phyloP scores from a whole-genome alignment of 2,329 filamentous ascomycete species.

The Alternaria sp. region DNA sequence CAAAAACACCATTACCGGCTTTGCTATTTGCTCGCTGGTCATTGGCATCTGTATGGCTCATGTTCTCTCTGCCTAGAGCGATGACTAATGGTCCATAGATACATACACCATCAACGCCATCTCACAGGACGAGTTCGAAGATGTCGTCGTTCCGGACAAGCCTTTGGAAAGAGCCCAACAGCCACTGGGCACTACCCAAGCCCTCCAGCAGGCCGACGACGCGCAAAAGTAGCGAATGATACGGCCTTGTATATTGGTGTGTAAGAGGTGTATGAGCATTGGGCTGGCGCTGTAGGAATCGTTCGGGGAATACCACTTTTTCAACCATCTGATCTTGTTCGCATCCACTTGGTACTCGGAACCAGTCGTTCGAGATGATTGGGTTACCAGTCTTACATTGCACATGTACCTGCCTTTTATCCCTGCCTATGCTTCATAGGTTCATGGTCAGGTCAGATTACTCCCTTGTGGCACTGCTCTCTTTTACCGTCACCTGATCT shows the following conservation, averaged over 20 bases:
- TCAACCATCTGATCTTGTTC: constrained; percentile 9
- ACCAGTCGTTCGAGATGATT: not conserved
- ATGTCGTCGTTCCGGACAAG: constrained; percentile 86
- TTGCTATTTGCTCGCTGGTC: constrained; percentile 77
- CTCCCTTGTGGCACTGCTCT: not conserved
- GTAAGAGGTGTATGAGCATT: constrained; percentile 39
- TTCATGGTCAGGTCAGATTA: not conserved
- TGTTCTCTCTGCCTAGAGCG: not conserved
- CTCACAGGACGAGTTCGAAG: constrained; percentile 95
- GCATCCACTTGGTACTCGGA: not conserved
- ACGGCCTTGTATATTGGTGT: constrained; percentile 37
- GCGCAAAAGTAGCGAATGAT: constrained; percentile 36
- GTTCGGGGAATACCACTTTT: constrained; percentile 28
- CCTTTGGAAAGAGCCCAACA: constrained; percentile 61
- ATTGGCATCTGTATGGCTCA: constrained; percentile 76
- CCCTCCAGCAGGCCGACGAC: constrained; percentile 43
- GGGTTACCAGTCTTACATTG: not conserved
- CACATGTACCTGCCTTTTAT: not conserved
- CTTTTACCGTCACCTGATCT: not conserved
- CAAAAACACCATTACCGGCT: constrained; percentile 84
- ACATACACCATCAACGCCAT: constrained; percentile 80
- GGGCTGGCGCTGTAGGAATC: constrained; percentile 38
- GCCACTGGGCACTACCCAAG: constrained; percentile 39
- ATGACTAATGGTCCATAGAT: constrained; percentile 57
- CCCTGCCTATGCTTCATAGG: not conserved